Base-by-base conservation (phyloP, 768 basidiomycete genomes). In the Mycena belliarum region DNA sequence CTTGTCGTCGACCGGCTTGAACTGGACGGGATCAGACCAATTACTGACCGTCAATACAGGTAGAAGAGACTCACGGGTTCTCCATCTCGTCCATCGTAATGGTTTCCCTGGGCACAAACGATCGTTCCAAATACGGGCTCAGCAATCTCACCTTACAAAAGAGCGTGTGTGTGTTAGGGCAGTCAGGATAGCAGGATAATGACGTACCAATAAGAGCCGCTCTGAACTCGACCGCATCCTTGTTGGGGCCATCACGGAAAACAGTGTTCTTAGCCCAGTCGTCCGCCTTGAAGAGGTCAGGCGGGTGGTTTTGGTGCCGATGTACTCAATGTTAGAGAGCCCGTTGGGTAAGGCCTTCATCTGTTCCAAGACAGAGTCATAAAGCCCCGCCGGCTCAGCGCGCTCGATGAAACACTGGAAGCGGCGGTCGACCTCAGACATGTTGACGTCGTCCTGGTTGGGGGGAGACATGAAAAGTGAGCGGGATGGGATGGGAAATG, bases 1-100 rank as follows among this genome's bases (percentile, higher is more conserved):
- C 11, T 54, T 46, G 37, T 54, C 52, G n/a, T 54, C 52, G 12
- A 54, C 26, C 2, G 32, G 44, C 8, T 46, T 54, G 24, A 54
- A 54, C 52, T 54, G 26, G 12, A 11, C 5, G 5, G 23, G 14
- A 32, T 32, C 14, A 32, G 14, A 32, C 14, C 6, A 7, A 32
- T 6, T 7, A 32, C 7, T 32, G 29, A 14, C 29, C 29, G 29
- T 14, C 6, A 7, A 32, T 6, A 32, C 14, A 25, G 23, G 21
- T 2, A 24, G 5, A 16, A 26, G 15, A n/a, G 15, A 11, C 11
- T 8, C n/a, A 53, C 51, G 3, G 28, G 40, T 15, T 51, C 50
- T 2, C 20, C 50, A 10, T 32, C 50, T 4, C 35, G 21, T 1
- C 52, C 43, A 2, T 44, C 52, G 16, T 45, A 53, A 14, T 53